These are phyloP conservation scores for Salvia miltiorrhiza DNA, from an alignment of 257 asterid genomes.

Conservation along the genomic window DNA sequence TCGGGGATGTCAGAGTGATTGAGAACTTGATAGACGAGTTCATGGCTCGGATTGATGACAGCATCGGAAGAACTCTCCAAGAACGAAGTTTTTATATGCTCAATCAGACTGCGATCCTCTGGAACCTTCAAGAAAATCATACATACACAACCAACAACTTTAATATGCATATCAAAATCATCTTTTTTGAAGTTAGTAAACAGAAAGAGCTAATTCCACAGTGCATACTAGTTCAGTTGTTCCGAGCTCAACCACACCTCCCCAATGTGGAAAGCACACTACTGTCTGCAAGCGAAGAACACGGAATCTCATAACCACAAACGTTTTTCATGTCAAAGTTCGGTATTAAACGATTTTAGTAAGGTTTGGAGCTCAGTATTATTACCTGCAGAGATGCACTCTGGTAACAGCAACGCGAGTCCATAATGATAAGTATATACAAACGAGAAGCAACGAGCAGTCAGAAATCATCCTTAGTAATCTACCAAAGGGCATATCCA, in stretches of 20 bases:
- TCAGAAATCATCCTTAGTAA: slow-evolving; percentile 27
- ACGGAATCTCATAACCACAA: neutral
- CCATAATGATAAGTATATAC: neutral
- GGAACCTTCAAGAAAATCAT: slow-evolving; percentile 44
- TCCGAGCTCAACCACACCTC: slow-evolving; percentile 86
- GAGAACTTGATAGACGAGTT: slow-evolving; percentile 7
- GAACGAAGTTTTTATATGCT: slow-evolving; percentile 47
- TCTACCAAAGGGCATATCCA: neutral
- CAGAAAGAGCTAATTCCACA: neutral
- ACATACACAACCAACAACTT: neutral
- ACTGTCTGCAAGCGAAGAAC: slow-evolving; percentile 58
- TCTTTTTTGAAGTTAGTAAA: neutral
- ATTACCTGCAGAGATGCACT: slow-evolving; percentile 82
- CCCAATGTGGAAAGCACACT: slow-evolving; percentile 79
- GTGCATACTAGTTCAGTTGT: slow-evolving; percentile 67
- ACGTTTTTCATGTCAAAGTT: neutral
- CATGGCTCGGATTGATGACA: slow-evolving; percentile 27
- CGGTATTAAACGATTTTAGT: neutral
- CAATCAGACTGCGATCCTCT: slow-evolving; percentile 65
- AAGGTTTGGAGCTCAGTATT: slow-evolving; percentile 7
- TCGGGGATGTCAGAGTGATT: slow-evolving; percentile 31
- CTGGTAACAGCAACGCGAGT: slow-evolving; percentile 36
- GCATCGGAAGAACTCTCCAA: slow-evolving; percentile 36
- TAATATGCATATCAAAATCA: neutral
- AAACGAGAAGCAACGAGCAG: slow-evolving; percentile 19